These are phyloP conservation scores for Debaryomyces maramus DNA, from an alignment of 805 yeast species.

Conservation along the genomic window DNA sequence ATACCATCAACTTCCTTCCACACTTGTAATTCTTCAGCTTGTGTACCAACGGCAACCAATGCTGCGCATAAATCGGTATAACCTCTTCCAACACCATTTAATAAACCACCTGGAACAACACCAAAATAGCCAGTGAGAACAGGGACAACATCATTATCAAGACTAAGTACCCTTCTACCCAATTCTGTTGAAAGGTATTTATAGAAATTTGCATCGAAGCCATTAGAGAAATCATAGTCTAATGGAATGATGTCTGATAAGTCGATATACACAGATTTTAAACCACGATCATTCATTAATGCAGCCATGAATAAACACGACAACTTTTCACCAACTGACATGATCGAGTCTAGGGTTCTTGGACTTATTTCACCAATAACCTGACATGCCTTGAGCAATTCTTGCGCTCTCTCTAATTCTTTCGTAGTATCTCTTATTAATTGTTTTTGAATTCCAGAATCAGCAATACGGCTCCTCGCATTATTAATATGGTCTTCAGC, in stretches of 20 bases:
- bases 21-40: slow-evolving; percentile 91
- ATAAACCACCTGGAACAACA: slow-evolving; percentile 89
- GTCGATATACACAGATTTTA: slow-evolving; percentile 76
- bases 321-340: slow-evolving; percentile 92
- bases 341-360: slow-evolving; percentile 82
- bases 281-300: slow-evolving; percentile 78
- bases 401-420: slow-evolving; percentile 69
- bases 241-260: slow-evolving; percentile 70
- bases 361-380: slow-evolving; percentile 89
- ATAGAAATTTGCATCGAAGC: slow-evolving; percentile 70
- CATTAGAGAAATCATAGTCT: slow-evolving; percentile 53
- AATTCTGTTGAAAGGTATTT: slow-evolving; percentile 52
- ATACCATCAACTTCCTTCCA: slow-evolving; percentile 99
- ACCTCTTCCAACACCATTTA: slow-evolving; percentile 94
- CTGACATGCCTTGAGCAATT: slow-evolving; percentile 81
- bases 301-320: slow-evolving; percentile 88
- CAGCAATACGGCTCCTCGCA: slow-evolving; percentile 56
- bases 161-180: slow-evolving; percentile 46
- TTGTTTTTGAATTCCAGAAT: slow-evolving; percentile 45
- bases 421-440: slow-evolving; percentile 58
- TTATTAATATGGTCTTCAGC: slow-evolving; percentile 77
- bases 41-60: slow-evolving; percentile 85
- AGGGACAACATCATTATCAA: slow-evolving; percentile 59
- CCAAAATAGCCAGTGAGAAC: slow-evolving; percentile 97
- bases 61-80: slow-evolving; percentile 98